Evolutionary conservation across 2,329 filamentous ascomycete species (phyloP).

Genomic region (Parastagonospora nodorum): DNA sequence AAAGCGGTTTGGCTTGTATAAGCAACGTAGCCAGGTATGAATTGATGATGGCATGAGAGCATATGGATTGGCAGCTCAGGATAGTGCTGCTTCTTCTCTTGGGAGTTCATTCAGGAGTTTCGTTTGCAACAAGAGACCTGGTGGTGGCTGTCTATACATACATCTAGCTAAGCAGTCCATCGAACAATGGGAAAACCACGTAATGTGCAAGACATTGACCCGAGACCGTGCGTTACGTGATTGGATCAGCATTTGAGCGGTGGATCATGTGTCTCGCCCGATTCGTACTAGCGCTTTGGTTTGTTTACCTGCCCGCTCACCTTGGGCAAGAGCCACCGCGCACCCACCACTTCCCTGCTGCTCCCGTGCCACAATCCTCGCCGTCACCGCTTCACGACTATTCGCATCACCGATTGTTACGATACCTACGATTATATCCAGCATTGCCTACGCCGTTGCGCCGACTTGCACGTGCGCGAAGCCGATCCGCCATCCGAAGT

Average conservation of each 20-base stretch:
- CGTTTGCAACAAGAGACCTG: neutral
- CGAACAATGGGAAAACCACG: too few relatives aligned
- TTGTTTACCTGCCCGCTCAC: constrained; percentile 23
- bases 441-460: constrained; percentile 5
- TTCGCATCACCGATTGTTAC: constrained; percentile 44
- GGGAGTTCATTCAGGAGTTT: constrained; percentile 23
- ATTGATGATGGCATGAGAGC: constrained; percentile 24
- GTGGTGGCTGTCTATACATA: constrained; percentile 12
- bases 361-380: constrained; percentile 30
- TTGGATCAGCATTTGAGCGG: neutral
- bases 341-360: constrained; percentile 34
- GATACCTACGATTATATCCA: constrained; percentile 12
- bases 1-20: constrained; percentile 16
- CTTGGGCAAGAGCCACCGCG: constrained; percentile 16
- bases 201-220: neutral
- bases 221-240: neutral
- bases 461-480: constrained; percentile 1
- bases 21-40: constrained; percentile 11
- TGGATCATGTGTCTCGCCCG: constrained; percentile 7
- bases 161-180: neutral
- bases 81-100: constrained; percentile 27
- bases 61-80: constrained; percentile 31
- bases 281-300: constrained; percentile 6
- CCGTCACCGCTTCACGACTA: constrained; percentile 31
- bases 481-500: neutral